Evolutionary conservation across 768 basidiomycete species (phyloP).

Genomic region (Phlebiopsis gigantea): DNA sequence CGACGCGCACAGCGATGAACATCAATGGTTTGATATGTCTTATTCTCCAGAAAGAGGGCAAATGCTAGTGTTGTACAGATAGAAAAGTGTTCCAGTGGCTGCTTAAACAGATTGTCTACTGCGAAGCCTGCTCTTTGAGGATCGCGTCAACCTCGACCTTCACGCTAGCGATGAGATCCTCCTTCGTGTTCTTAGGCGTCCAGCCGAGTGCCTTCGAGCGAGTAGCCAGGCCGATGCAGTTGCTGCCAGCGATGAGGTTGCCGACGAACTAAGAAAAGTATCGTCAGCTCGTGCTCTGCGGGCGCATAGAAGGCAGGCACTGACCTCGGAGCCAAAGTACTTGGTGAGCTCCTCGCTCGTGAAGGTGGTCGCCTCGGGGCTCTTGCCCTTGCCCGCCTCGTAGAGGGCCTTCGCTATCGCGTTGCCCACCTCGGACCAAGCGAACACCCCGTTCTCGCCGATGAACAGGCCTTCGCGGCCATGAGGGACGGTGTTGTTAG

Average conservation of each 20-base stretch:
- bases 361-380: slow-evolving; percentile 36
- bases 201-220: slow-evolving; percentile 39
- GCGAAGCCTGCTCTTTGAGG: slow-evolving; percentile 9
- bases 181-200: slow-evolving; percentile 36
- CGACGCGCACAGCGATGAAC: no score
- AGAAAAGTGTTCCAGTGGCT: not conserved
- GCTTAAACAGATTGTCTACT: not conserved
- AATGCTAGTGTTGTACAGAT: no score
- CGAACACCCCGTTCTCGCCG: slow-evolving; percentile 25
- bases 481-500: slow-evolving; percentile 17
- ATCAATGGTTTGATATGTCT: no score
- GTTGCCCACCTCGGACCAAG: slow-evolving; percentile 26
- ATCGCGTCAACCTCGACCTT: slow-evolving; percentile 32
- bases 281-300: not conserved
- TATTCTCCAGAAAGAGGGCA: no score
- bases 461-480: slow-evolving; percentile 31
- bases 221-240: slow-evolving; percentile 10
- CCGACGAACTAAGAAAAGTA: slow-evolving; percentile 10
- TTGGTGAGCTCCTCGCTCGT: slow-evolving; percentile 35
- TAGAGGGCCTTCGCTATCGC: slow-evolving; percentile 29
- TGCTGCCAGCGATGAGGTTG: slow-evolving; percentile 6
- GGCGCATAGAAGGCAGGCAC: slow-evolving; percentile 22
- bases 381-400: slow-evolving; percentile 21
- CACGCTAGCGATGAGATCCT: slow-evolving; percentile 39
- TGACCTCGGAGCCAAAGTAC: slow-evolving; percentile 36